A percentile compares a stretch with the other conserved stretches of the same genome.
Evolutionary conservation across 2,329 filamentous ascomycete genomes (phyloP).

Genomic region (Domatiomyces globalis): DNA sequence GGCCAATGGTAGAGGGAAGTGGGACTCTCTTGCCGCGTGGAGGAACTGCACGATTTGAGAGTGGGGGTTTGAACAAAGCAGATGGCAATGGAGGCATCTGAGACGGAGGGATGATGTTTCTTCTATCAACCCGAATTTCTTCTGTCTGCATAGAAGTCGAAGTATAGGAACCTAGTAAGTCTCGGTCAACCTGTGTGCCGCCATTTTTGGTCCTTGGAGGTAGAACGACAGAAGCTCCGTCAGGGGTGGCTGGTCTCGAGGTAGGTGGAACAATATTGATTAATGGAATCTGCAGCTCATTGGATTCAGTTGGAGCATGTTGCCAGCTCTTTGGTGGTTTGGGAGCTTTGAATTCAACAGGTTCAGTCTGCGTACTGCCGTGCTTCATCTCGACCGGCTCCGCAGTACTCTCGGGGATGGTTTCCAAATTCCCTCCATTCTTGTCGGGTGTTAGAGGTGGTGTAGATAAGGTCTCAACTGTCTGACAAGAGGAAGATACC

Average conservation of each 20-base stretch:
- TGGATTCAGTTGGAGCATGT: conserved; percentile 13
- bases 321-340: conserved; percentile 3
- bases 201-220: conserved; percentile 70
- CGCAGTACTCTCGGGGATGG: conserved; percentile 13
- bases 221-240: conserved; percentile 49
- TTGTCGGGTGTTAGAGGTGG: conserved; percentile 25
- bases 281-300: conserved; percentile 51
- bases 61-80: conserved; percentile 27
- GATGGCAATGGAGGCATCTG: conserved; percentile 63
- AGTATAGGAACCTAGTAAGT: conserved; percentile 32
- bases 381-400: conserved; percentile 12
- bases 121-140: conserved; percentile 69
- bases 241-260: conserved; percentile 68
- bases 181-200: conserved; percentile 59
- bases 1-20: not conserved
- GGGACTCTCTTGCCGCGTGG: conserved; percentile 28
- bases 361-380: conserved; percentile 15
- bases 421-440: conserved; percentile 8
- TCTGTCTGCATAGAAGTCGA: conserved; percentile 69
- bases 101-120: conserved; percentile 57
- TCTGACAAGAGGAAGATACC: conserved; percentile 32
- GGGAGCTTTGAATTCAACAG: conserved; percentile 6
- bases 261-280: conserved; percentile 85
- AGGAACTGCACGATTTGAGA: conserved; percentile 19
- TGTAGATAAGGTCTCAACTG: conserved; percentile 25